Base-by-base conservation (phyloP, 805 yeast species). In the Cyberlindnera samutprakarnensis region DNA sequence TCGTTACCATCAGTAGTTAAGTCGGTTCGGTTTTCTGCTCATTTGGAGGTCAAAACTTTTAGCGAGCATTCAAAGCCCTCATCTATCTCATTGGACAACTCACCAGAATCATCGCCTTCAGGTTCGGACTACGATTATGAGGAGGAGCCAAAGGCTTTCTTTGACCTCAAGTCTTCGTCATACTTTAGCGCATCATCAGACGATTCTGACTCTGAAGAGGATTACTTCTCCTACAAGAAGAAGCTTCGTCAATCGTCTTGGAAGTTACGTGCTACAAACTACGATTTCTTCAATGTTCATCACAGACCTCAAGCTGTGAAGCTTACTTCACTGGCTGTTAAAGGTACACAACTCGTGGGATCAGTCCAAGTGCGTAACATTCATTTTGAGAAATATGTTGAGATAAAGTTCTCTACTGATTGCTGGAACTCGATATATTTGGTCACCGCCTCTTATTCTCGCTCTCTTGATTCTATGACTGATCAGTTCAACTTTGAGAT, bases 11-110 rank as follows among this genome's bases (percentile, higher is more conserved):
- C 45, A 14, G 41, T 59, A 13, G 30, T 36, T 5, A 78, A 76
- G 50, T 69, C 73, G 7, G 87, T 79, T 25, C 59, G 84, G 33
- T 79, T 79, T 53, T 82, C 85, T 2, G 52, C 70, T 6, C 61
- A 71, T 30, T 58, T 78, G 36, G 77, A 74, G 32, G 68, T 80
- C 35, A 78, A 78, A 52, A 70, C 72, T 46, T 79, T 80, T 49
- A 73, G 75, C 44, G 76, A 75, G 26, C 53, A 57, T 18, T 78
- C 72, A 30, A 71, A 70, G 40, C 86, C 87, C 19, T 62, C 66
- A 9, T 68, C 80, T 2, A 80, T 78, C n/a, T 75, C 82, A 0
- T 59, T 64, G 31, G 74, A 72, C 26, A 66, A 64, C 41, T 67
- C 81, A 2, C 78, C 78, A 1, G 47, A 49, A 15, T 32, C 27